These are phyloP conservation scores for Pythium guiyangense DNA, from an alignment of 352 stramenopile species.

Conservation along the genomic window DNA sequence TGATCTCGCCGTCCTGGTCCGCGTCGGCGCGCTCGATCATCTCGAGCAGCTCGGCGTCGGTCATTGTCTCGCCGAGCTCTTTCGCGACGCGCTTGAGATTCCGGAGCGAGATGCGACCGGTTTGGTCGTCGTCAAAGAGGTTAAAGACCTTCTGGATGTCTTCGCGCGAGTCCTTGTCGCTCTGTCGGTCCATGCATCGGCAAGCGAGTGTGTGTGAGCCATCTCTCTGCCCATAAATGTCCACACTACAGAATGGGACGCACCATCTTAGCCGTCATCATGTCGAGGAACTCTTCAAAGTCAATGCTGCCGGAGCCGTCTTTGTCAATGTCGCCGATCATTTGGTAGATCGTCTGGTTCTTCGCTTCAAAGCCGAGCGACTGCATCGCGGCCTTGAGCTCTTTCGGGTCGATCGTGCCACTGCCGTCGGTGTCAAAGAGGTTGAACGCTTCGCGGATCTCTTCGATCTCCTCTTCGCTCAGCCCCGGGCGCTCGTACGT, in stretches of 20 bases:
- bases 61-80: constrained; percentile 99
- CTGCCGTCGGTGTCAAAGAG: constrained; percentile 97
- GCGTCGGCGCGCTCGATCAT: constrained; percentile 98
- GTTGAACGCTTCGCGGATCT: constrained; percentile 97
- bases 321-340: constrained; percentile 97
- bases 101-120: constrained; percentile 94
- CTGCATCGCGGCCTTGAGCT: constrained; percentile 96
- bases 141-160: constrained; percentile 97
- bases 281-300: constrained; percentile 97
- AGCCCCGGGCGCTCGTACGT: constrained; percentile 88
- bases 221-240: not conserved
- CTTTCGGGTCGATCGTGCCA: constrained; percentile 96
- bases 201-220: not conserved
- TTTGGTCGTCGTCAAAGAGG: constrained; percentile 98
- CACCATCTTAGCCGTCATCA: constrained; percentile 95
- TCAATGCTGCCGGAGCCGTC: constrained; percentile 94
- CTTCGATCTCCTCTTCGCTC: constrained; percentile 94
- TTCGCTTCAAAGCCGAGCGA: constrained; percentile 96
- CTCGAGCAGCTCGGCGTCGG: constrained; percentile 97
- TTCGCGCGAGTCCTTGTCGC: constrained; percentile 93
- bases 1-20: constrained; percentile 96
- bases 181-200: constrained; percentile 24
- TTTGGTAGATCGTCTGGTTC: constrained; percentile 97
- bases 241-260: not conserved
- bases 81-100: constrained; percentile 98